Base-by-base conservation (phyloP, 192 early-diverging fungal genomes). In the Phlyctochytrium bullatum region DNA sequence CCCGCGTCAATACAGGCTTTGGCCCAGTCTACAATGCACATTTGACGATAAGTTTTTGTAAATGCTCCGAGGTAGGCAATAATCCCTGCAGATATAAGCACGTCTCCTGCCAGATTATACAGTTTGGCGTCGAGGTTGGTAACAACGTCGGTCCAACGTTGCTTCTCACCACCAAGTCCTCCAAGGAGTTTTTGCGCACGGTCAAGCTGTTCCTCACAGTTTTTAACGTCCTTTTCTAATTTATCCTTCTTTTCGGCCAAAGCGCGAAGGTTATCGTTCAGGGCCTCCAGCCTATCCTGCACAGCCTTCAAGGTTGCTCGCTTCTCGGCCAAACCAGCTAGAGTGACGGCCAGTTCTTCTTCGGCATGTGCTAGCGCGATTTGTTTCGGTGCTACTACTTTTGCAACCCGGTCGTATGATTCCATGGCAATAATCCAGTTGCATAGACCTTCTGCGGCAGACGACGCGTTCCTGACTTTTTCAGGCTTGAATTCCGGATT, bases 401-500 rank as follows among this genome's bases (percentile, higher is more conserved):
- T 86, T 23, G 80, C 80, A 6, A 86, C 85, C 23, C 80, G 69
- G 62, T 86, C 85, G 56, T 86, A 86, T 1, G 85, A 79, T 68
- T 86, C 85, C 85, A 86, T 86, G 2, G 85, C 85, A 30, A 80
- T 53, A 51, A 86, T 80, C 85, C 85, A 86, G 68, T 58, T 80
- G 73, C 85, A 86, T 2, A 86, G 71, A 33, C 85, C 85, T 66
- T 86, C 85, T 2, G 85, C 85, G 23, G 85, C 85, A 20, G 81
- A 81, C 4, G 83, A 86, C n/a, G 85, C 85, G 56, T 86, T 84
- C 30, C 81, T 66, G 4, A 86, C 83, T 62, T 86, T 86, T 75
- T 86, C 85, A 0, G 85, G 85, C 35, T 82, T 82, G 76, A 86
- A 86, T 66, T 86, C 85, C 14, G 81, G 76, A 63, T 86, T 86